phyloP scores from a whole-genome alignment of 2,329 filamentous ascomycete species.

The Fusarium austroafricanum region DNA sequence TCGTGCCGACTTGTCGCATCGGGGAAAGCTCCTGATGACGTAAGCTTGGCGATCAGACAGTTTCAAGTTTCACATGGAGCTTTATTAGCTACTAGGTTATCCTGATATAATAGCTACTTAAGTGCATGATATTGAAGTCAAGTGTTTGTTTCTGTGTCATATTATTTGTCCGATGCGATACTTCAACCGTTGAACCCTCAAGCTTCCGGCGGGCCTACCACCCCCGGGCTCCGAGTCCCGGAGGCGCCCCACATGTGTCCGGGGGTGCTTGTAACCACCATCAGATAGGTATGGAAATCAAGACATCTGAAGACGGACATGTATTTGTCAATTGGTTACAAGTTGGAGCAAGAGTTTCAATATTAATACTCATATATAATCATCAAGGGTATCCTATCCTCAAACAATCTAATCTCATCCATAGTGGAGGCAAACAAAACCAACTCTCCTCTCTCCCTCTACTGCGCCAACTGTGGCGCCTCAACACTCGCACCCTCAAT shows the following conservation, averaged over 20 bases:
- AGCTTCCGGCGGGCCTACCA: background rate
- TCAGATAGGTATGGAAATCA: too few species aligned
- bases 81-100: background rate
- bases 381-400: conserved; percentile 11
- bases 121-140: too few species aligned
- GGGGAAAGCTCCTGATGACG: conserved; percentile 40
- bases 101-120: background rate
- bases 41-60: conserved; percentile 28
- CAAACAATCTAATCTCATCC: background rate
- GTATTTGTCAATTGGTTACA: too few species aligned
- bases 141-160: too few species aligned
- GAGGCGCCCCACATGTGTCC: conserved; percentile 5
- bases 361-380: background rate
- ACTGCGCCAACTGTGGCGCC: conserved; percentile 44
- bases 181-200: background rate
- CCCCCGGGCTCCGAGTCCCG: conserved; percentile 8
- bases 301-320: background rate
- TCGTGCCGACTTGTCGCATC: conserved; percentile 16
- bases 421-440: too few species aligned
- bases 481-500: conserved; percentile 53
- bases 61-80: too few species aligned
- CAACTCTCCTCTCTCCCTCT: background rate
- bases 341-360: too few species aligned
- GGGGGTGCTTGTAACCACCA: too few species aligned
- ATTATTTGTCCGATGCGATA: background rate